Evolutionary conservation across 1,284 basidiomycete genomes (phyloP), one percentile per base, ranked within the genome.

Genomic region (Heliocybe sulcata): DNA sequence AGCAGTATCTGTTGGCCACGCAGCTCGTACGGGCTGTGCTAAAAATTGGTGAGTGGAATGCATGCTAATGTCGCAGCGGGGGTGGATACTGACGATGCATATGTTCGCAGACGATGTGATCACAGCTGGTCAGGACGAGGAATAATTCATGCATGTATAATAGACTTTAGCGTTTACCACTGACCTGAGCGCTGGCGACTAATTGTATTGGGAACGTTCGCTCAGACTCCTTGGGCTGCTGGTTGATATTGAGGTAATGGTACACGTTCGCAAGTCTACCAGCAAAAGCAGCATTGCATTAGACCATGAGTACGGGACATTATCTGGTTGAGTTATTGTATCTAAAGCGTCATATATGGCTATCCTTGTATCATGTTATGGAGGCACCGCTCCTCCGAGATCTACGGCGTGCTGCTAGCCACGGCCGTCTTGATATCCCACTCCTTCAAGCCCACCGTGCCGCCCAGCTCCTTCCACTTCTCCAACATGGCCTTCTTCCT

Each of bases 1-100:
- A 98, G 70, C 97, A 99, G 68, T 94, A 96, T 70, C 75, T 98
- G 58, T 77, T 99, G 50, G 96, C 97, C n/a, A 98, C 95, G 35
- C 96, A 83, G 80, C 76, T 88, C 55, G 85, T 87, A 27, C 79
- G 85, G 27, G 85, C 85, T 10, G 83, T 89, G 16, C 74, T 89
- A 54, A 89, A 89, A 70, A 89, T 89, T 58, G 85, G 85, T 85
- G 57, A 61, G 77, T 70, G 54, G 8, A 35, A 49, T 35, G 29
- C 45, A 27, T 52, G 45, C 49, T 49, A 49, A n/a, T n/a, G n/a
- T 51, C 22, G 23, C 38, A 26, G 19, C 26, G 8, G 1, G 14
- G 25, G 53, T 33, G 31, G 2, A 16, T 20, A 19, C 16, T n/a
- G 31, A 29, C 55, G 35, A 35, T 54, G 63, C 2, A 61, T 61